Evolutionary conservation across 2,329 filamentous ascomycete species (phyloP).

Genomic region (Xylaria hypoxylon): DNA sequence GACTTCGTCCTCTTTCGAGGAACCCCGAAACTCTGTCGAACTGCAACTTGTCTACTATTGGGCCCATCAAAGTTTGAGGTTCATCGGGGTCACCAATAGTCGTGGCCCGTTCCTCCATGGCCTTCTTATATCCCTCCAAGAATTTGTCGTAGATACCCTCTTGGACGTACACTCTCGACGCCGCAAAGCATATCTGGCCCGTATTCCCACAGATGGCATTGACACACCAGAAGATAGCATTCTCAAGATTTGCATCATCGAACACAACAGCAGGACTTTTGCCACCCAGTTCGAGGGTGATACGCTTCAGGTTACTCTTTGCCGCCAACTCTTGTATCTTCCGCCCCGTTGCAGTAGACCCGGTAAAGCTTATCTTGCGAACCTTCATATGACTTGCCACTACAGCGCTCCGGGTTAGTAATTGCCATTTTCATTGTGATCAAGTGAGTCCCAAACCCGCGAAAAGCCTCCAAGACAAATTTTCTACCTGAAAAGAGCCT

Average conservation of each 20-base stretch:
- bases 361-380: conserved; percentile 41
- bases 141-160: conserved; percentile 41
- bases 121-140: conserved; percentile 36
- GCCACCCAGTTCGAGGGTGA: conserved; percentile 40
- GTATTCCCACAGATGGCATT: conserved; percentile 36
- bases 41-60: conserved; percentile 62
- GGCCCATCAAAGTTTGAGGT: conserved; percentile 55
- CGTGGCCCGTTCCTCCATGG: conserved; percentile 35
- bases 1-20: conserved; percentile 56
- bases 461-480: too few species aligned
- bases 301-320: conserved; percentile 40
- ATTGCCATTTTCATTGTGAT: too few species aligned
- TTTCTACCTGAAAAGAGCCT: too few species aligned
- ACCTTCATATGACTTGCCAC: conserved; percentile 38
- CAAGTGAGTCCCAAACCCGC: too few species aligned
- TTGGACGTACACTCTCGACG: conserved; percentile 38
- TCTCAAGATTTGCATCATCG: conserved; percentile 40
- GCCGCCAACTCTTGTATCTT: conserved; percentile 51
- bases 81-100: conserved; percentile 32
- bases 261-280: conserved; percentile 41
- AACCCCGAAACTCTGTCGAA: conserved; percentile 59
- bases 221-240: conserved; percentile 39
- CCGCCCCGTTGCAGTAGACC: conserved; percentile 58
- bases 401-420: too few species aligned
- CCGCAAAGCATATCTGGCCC: conserved; percentile 37